phyloP scores from a whole-genome alignment of 2,329 filamentous ascomycete genomes.

The Pyricularia grisea region DNA sequence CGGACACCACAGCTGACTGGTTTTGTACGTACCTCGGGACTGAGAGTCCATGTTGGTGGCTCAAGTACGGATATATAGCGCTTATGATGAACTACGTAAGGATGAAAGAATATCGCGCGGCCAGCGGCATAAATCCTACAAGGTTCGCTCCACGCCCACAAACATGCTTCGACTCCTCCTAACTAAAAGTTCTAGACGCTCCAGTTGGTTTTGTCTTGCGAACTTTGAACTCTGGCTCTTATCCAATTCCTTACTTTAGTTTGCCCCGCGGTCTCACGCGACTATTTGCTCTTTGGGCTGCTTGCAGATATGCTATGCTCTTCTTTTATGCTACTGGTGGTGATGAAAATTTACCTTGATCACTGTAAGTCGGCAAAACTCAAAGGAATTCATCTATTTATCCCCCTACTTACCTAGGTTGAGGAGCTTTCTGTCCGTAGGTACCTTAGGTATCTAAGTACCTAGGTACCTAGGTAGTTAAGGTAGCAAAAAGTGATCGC shows the following conservation, averaged over 20 bases:
- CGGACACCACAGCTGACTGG: too few relatives aligned
- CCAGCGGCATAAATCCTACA: too few relatives aligned
- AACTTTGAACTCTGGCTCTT: neutral
- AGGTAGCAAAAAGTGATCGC: neutral
- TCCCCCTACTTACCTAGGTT: too few relatives aligned
- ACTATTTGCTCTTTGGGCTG: neutral
- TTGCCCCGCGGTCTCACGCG: neutral
- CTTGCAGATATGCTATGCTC: neutral
- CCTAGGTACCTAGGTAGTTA: too few relatives aligned
- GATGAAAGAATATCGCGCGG: too few relatives aligned
- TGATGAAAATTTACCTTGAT: neutral
- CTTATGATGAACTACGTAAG: too few relatives aligned
- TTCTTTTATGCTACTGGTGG: neutral
- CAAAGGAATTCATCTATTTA: neutral
- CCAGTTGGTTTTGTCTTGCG: neutral
- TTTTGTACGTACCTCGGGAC: too few relatives aligned
- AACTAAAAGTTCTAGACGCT: neutral
- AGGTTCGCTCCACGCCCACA: too few relatives aligned
- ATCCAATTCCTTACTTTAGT: neutral
- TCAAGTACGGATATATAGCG: too few relatives aligned
- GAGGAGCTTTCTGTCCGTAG: neutral
- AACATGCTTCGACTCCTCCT: neutral
- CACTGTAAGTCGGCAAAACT: neutral
- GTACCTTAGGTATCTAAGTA: too few relatives aligned
- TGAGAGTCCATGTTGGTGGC: too few relatives aligned